Evolutionary conservation across 2,329 filamentous ascomycete species (phyloP).

Genomic region (Exserohilum turcica): DNA sequence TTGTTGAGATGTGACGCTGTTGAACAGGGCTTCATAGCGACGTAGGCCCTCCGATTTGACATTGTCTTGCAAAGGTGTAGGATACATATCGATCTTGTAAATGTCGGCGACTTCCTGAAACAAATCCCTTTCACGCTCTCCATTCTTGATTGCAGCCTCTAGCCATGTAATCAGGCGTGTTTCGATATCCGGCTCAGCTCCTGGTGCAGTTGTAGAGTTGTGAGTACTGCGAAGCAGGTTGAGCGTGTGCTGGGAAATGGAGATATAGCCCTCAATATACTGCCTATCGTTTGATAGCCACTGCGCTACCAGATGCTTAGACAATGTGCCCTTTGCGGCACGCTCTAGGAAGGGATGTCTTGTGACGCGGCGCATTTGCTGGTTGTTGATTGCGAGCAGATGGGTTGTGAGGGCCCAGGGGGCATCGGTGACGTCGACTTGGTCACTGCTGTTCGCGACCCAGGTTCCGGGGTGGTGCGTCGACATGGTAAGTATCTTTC

Average conservation of each 20-base stretch:
- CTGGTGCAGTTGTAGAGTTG: slow-evolving; percentile 17
- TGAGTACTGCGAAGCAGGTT: slow-evolving; percentile 21
- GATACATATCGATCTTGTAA: slow-evolving; percentile 31
- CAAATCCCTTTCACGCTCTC: slow-evolving; percentile 37
- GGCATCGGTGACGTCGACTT: slow-evolving; percentile 25
- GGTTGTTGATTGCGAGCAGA: slow-evolving; percentile 32
- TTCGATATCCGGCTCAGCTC: slow-evolving; percentile 25
- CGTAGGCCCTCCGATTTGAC: slow-evolving; percentile 36
- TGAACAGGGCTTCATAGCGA: slow-evolving; percentile 38
- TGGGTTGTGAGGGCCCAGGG: slow-evolving; percentile 40
- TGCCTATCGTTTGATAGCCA: slow-evolving; percentile 45
- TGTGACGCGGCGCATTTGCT: slow-evolving; percentile 38
- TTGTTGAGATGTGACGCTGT: slow-evolving; percentile 8
- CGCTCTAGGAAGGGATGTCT: slow-evolving; percentile 37
- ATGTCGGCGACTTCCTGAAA: slow-evolving; percentile 40
- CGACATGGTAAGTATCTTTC: slow-evolving; percentile 19
- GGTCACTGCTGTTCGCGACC: slow-evolving; percentile 15
- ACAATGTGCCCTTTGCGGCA: slow-evolving; percentile 38
- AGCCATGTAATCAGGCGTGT: slow-evolving; percentile 38
- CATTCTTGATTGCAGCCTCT: slow-evolving; percentile 39
- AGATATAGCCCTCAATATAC: slow-evolving; percentile 43
- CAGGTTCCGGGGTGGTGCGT: slow-evolving; percentile 28
- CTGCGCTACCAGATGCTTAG: slow-evolving; percentile 37
- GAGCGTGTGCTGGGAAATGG: slow-evolving; percentile 30
- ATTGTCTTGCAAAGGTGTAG: slow-evolving; percentile 16